These are phyloP conservation scores for Cydonia oblonga DNA, from an alignment of 331 rosid species.

Conservation along the genomic window DNA sequence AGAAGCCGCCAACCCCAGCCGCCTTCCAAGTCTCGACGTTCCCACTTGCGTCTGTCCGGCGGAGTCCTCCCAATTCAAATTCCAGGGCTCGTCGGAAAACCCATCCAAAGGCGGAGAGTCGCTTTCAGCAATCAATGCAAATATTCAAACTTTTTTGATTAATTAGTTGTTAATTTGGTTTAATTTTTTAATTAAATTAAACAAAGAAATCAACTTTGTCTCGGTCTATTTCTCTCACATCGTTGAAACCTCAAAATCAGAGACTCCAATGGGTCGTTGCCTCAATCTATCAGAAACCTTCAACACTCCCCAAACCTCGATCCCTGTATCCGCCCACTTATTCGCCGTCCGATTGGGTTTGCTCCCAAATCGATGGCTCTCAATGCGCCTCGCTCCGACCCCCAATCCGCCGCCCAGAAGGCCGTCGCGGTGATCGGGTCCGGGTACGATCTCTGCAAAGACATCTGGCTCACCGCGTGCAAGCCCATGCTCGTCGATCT, in stretches of 20 bases:
- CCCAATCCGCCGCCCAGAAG: constrained; percentile 55
- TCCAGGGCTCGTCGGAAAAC: neutral
- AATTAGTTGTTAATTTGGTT: neutral
- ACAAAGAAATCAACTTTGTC: neutral
- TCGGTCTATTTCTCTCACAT: neutral
- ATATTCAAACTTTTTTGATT: neutral
- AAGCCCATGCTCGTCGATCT: constrained; percentile 42
- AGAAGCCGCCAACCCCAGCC: neutral
- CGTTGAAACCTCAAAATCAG: constrained; percentile 1
- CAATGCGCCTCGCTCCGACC: constrained; percentile 24
- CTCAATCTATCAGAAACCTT: neutral
- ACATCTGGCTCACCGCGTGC: constrained; percentile 42
- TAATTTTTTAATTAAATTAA: neutral
- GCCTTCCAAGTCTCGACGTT: neutral
- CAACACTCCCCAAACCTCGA: neutral
- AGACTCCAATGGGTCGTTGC: constrained; percentile 11
- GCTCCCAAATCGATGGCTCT: constrained; percentile 18
- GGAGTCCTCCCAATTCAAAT: neutral
- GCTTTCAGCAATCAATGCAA: neutral
- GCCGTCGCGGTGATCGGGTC: constrained; percentile 64
- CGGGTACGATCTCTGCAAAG: constrained; percentile 62
- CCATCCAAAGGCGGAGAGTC: neutral
- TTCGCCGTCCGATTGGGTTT: neutral
- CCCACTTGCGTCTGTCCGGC: neutral
- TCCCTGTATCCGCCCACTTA: neutral